phyloP scores from a whole-genome alignment of 352 stramenopile genomes.

The Globisporangium paddicum region DNA sequence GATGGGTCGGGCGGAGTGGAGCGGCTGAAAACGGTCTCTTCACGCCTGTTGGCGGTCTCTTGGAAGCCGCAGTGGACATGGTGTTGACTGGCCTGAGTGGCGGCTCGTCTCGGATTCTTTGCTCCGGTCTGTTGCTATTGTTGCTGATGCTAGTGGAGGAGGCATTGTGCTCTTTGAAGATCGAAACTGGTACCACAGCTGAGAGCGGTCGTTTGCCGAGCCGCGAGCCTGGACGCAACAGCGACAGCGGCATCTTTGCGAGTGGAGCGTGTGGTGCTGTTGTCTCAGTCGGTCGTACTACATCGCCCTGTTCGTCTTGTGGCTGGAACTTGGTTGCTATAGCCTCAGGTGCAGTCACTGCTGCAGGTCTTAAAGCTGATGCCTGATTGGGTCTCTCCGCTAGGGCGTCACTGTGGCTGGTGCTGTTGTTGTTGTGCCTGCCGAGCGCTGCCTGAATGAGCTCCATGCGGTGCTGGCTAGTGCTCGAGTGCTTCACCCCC shows the following conservation, averaged over 20 bases:
- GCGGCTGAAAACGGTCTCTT: constrained; percentile 5
- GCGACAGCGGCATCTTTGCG: constrained; percentile 2
- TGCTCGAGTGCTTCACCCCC: constrained; percentile 11
- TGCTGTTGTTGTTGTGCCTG: constrained; percentile 9
- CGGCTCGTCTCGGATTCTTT: not conserved
- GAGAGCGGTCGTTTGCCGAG: constrained; percentile 7
- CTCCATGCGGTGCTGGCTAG: constrained; percentile 36
- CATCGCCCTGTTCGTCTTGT: constrained; percentile 11
- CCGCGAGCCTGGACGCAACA: constrained; percentile 7
- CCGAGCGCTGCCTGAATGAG: constrained; percentile 18
- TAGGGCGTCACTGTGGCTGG: not conserved
- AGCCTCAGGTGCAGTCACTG: not conserved
- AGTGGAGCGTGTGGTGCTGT: not conserved
- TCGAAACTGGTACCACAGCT: constrained; percentile 3
- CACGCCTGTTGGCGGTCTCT: not conserved
- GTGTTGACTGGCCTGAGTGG: not conserved
- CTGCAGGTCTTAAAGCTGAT: not conserved
- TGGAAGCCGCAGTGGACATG: not conserved
- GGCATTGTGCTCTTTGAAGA: constrained; percentile 3
- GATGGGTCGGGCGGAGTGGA: not conserved
- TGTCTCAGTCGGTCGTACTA: not conserved
- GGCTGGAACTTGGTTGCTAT: constrained; percentile 1
- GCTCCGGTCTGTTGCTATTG: not conserved
- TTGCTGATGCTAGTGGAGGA: not conserved
- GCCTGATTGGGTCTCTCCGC: not conserved